Evolutionary conservation across 805 yeast genomes (phyloP), one percentile per base, ranked within the genome.

Genomic region (Candida awuae): DNA sequence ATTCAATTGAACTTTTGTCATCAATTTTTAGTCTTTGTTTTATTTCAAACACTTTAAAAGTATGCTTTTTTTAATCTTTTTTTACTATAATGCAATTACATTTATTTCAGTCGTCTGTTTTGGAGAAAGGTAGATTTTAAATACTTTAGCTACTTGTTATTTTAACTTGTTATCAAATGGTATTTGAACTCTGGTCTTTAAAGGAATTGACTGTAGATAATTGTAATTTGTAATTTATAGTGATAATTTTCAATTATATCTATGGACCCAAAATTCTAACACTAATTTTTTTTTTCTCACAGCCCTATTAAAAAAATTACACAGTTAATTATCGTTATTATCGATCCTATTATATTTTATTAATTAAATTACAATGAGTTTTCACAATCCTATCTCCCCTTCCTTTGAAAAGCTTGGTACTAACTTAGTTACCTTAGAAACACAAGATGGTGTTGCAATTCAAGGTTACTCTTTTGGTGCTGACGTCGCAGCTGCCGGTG

Each of bases 381-480:
- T 53, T 77, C 87, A 43, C 50, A 76, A 78, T 54, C 95, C 96
- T 39, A 84, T 87, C 58, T 73, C 94, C 52, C 95, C 95, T 38
- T 92, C 95, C 50, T 75, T 86, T 79, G 82, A 82, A 55, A 68
- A 86, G 40, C 77, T 80, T 43, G 85, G 85, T 52, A 86, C 84
- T 68, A 79, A 81, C 52, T 67, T 87, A 63, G 76, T 85, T 73
- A 80, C 94, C 44, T 76, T 88, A 60, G 95, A 88, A 66, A 75
- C 92, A 52, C 82, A 83, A 53, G 87, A 84, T 61, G 96, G 96
- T 51, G 63, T 77, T 47, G 75, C 80, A 42, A 72, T 90, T 53
- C 92, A 86, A 66, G 98, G 98, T 66, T 86, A 83, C 68, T 90
- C 97, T 16, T 92, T 92, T 56, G 98, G 98, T 71, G 95, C 97